phyloP scores from a whole-genome alignment of 768 basidiomycete species.

The Hygrophorus pudorinus region DNA sequence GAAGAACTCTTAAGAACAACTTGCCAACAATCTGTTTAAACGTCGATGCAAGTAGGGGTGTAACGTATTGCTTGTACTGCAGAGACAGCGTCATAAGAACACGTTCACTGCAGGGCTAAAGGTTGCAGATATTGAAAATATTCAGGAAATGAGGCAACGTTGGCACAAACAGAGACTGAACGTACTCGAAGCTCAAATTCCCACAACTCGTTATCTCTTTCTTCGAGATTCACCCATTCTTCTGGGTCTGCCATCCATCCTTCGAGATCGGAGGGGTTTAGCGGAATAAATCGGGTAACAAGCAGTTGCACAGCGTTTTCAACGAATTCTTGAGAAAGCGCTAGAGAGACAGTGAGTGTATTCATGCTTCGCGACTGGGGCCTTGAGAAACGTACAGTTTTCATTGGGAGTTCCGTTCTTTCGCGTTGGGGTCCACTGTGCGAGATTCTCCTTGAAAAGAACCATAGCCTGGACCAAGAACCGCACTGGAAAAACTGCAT shows the following conservation, averaged over 20 bases:
- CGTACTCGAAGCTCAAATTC: slow-evolving; percentile 84
- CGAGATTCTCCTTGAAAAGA: slow-evolving; percentile 73
- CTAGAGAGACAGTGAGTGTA: slow-evolving; percentile 22
- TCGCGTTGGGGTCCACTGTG: slow-evolving; percentile 62
- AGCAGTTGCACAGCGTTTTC: slow-evolving; percentile 66
- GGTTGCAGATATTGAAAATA: background rate
- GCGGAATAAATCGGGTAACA: slow-evolving; percentile 75
- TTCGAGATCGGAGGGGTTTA: slow-evolving; percentile 74
- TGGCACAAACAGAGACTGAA: background rate
- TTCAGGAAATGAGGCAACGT: slow-evolving; percentile 1
- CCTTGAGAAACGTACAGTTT: slow-evolving; percentile 32
- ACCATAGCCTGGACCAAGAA: slow-evolving; percentile 81
- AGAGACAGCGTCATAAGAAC: slow-evolving; percentile 72
- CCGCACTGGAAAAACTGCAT: slow-evolving; percentile 64
- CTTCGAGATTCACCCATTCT: slow-evolving; percentile 88
- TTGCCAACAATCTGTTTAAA: slow-evolving; percentile 57
- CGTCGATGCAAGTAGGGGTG: slow-evolving; percentile 49
- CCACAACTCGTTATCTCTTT: slow-evolving; percentile 87
- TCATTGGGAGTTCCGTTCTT: slow-evolving; percentile 51
- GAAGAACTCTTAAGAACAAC: slow-evolving; percentile 11
- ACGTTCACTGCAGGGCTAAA: slow-evolving; percentile 87
- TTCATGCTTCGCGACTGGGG: slow-evolving; percentile 1
- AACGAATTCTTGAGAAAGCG: slow-evolving; percentile 59
- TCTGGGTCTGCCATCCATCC: slow-evolving; percentile 85
- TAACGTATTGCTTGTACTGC: slow-evolving; percentile 60